These are phyloP conservation scores for Exobasidium cylindrosporum DNA, from an alignment of 1,284 basidiomycete genomes.

Conservation along the genomic window DNA sequence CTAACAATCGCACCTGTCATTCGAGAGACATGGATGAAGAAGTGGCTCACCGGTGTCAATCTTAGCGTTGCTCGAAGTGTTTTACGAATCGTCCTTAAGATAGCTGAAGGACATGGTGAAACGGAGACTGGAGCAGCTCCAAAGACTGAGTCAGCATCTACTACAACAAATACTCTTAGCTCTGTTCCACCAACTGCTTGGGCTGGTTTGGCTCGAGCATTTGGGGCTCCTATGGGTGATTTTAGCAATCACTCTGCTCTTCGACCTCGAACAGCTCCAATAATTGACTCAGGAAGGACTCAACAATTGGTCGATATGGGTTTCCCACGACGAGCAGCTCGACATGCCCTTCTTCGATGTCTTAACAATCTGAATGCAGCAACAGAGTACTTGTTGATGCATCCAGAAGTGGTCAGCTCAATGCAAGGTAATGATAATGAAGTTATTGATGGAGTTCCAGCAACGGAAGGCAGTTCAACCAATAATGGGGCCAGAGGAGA, in stretches of 20 bases:
- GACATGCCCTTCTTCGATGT: conserved; percentile 75
- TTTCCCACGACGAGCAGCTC: conserved; percentile 79
- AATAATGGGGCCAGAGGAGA: background rate
- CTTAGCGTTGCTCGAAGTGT: conserved; percentile 62
- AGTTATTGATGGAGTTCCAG: background rate
- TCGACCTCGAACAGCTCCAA: conserved; percentile 16
- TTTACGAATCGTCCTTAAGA: conserved; percentile 74
- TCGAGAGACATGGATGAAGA: conserved; percentile 72
- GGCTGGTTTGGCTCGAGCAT: conserved; percentile 8
- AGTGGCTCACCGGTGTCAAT: conserved; percentile 76
- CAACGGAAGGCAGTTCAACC: background rate
- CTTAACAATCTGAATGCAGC: conserved; percentile 87
- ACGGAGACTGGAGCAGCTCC: background rate
- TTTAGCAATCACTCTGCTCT: background rate
- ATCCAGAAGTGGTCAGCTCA: conserved; percentile 26
- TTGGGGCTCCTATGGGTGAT: background rate
- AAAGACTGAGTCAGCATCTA: background rate
- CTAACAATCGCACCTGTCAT: conserved; percentile 69
- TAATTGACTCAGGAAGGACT: conserved; percentile 60
- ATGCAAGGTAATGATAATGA: conserved; percentile 20
- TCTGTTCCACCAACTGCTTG: background rate
- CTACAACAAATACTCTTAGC: background rate
- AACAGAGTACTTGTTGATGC: conserved; percentile 76
- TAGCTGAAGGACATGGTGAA: conserved; percentile 71
- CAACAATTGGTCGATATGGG: conserved; percentile 92